Evolutionary conservation across 2,329 filamentous ascomycete species (phyloP).

Genomic region (Cercospora sp.): DNA sequence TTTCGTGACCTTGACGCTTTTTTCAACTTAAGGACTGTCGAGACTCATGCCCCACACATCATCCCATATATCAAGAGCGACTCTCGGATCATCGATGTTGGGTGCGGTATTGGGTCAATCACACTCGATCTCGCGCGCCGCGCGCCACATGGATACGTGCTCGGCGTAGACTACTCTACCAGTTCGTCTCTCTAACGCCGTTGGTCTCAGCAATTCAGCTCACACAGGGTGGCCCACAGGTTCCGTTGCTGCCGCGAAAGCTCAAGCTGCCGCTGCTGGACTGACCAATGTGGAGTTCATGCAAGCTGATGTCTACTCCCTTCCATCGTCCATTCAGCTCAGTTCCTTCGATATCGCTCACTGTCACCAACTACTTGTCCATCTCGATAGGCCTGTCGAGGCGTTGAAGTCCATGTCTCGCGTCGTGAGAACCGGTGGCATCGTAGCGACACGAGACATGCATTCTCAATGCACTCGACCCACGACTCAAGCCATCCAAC

Average conservation of each 20-base stretch:
- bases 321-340: neutral
- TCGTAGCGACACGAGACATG: slow-evolving; percentile 51
- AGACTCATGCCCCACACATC: slow-evolving; percentile 14
- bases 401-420: slow-evolving; percentile 56
- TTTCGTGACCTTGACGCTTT: slow-evolving; percentile 6
- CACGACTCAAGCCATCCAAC: slow-evolving; percentile 16
- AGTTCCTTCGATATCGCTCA: slow-evolving; percentile 58
- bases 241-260: slow-evolving; percentile 12
- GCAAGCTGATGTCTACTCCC: slow-evolving; percentile 11
- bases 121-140: slow-evolving; percentile 42
- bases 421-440: slow-evolving; percentile 53
- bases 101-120: slow-evolving; percentile 50
- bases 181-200: neutral
- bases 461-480: slow-evolving; percentile 6
- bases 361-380: slow-evolving; percentile 59
- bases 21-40: slow-evolving; percentile 47
- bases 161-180: slow-evolving; percentile 43
- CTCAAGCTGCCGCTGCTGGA: slow-evolving; percentile 7
- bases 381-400: slow-evolving; percentile 53
- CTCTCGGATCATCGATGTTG: slow-evolving; percentile 46
- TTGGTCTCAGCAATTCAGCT: neutral
- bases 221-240: neutral
- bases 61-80: slow-evolving; percentile 28
- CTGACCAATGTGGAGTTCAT: slow-evolving; percentile 21
- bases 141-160: slow-evolving; percentile 34